phyloP scores from a whole-genome alignment of 2,329 filamentous ascomycete species.

The Decorospora gaudefroyi region DNA sequence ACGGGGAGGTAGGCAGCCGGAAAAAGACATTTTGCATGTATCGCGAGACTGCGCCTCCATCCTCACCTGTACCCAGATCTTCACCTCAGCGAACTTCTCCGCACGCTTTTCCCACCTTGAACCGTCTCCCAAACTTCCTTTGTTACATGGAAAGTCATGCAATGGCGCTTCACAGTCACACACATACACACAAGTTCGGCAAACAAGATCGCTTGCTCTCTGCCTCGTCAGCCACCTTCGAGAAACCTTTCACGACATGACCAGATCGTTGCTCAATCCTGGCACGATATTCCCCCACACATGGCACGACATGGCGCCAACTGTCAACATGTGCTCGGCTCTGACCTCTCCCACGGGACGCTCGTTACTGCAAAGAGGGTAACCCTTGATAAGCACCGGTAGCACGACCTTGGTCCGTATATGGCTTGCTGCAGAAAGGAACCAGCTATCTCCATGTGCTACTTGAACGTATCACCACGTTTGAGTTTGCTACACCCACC shows the following conservation, averaged over 20 bases:
- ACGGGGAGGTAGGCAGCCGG: not conserved
- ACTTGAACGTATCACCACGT: conserved; percentile 16
- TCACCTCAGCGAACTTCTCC: conserved; percentile 21
- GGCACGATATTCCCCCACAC: conserved; percentile 34
- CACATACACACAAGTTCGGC: no score
- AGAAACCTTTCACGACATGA: conserved; percentile 27
- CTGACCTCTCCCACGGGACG: conserved; percentile 13
- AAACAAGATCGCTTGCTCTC: conserved; percentile 8
- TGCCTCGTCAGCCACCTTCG: conserved; percentile 17
- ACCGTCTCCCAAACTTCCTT: conserved; percentile 12
- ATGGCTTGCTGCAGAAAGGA: conserved; percentile 15
- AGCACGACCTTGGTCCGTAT: conserved; percentile 7
- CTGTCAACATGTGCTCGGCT: conserved; percentile 30
- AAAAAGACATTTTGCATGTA: conserved; percentile 11
- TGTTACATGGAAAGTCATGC: conserved; percentile 16
- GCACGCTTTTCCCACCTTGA: conserved; percentile 17
- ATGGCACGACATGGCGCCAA: conserved; percentile 32
- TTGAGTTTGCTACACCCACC: conserved; percentile 16
- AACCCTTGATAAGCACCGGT: conserved; percentile 8
- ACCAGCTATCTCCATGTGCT: conserved; percentile 3
- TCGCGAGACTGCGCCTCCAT: conserved; percentile 5
- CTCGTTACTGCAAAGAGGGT: conserved; percentile 16
- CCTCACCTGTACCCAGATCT: conserved; percentile 9
- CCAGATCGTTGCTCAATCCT: conserved; percentile 18
- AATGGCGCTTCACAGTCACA: conserved; percentile 15